Evolutionary conservation across 2,329 filamentous ascomycete species (phyloP).

Genomic region (Alternaria burnsii): DNA sequence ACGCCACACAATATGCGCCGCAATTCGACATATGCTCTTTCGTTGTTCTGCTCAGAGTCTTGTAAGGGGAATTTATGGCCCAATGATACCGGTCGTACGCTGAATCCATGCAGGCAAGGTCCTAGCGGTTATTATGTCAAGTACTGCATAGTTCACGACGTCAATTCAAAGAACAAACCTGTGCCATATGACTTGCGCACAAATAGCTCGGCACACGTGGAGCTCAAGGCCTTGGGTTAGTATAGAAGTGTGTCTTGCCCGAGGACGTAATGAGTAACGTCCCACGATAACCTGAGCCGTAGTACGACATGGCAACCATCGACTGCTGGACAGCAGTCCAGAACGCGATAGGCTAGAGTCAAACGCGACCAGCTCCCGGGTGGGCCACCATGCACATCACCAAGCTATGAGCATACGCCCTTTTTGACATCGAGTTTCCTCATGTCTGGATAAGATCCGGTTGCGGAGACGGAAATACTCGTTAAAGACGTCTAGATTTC

Average conservation of each 20-base stretch:
- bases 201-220: not conserved
- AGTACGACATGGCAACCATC: conserved; percentile 1
- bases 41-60: not conserved
- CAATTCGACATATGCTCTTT: not conserved
- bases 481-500: not conserved
- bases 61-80: no score
- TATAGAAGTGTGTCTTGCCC: not conserved
- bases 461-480: not conserved
- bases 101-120: not conserved
- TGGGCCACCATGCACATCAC: not conserved
- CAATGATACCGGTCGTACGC: not conserved
- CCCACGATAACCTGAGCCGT: not conserved
- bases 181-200: conserved; percentile 3
- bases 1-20: not conserved
- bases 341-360: not conserved
- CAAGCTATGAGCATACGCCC: not conserved
- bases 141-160: conserved; percentile 2
- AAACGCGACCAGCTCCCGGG: not conserved
- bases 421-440: not conserved
- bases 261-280: not conserved
- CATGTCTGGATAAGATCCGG: not conserved
- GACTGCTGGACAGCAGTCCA: not conserved
- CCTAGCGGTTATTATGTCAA: not conserved
- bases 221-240: not conserved
- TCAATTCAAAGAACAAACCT: not conserved